Evolutionary conservation across 768 basidiomycete species (phyloP).

Genomic region (Russula compacta): DNA sequence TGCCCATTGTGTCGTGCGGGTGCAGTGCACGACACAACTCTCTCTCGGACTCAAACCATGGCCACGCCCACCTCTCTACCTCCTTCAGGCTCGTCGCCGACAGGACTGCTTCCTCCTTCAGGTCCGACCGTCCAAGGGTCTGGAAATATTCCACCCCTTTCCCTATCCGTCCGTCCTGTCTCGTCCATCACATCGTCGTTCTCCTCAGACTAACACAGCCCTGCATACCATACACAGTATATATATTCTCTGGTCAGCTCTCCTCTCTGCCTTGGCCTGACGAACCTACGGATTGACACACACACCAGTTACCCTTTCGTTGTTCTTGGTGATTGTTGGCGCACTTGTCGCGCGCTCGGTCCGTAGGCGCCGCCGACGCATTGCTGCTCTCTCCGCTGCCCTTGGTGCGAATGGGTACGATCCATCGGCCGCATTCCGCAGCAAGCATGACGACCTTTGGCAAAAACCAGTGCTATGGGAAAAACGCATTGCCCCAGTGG

Average conservation of each 20-base stretch:
- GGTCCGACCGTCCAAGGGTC: background rate
- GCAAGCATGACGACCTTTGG: background rate
- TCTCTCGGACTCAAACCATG: background rate
- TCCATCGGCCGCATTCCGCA: background rate
- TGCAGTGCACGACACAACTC: background rate
- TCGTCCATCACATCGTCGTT: background rate
- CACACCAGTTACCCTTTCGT: background rate
- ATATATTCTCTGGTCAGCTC: background rate
- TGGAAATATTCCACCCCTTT: background rate
- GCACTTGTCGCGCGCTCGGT: conserved; percentile 5
- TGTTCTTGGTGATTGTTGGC: background rate
- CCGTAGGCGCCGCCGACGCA: conserved; percentile 6
- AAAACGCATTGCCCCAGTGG: background rate
- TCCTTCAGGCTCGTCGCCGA: background rate
- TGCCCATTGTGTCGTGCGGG: no score
- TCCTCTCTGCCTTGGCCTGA: background rate
- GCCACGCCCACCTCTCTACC: background rate
- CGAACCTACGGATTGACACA: background rate
- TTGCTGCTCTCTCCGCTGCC: background rate
- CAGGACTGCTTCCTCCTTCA: background rate
- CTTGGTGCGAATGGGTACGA: background rate
- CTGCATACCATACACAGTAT: background rate
- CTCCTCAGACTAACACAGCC: background rate
- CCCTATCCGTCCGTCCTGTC: background rate
- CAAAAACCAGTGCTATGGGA: conserved; percentile 11